Base-by-base conservation (phyloP, 306 rosid species). In the Citrullus colocynthis region DNA sequence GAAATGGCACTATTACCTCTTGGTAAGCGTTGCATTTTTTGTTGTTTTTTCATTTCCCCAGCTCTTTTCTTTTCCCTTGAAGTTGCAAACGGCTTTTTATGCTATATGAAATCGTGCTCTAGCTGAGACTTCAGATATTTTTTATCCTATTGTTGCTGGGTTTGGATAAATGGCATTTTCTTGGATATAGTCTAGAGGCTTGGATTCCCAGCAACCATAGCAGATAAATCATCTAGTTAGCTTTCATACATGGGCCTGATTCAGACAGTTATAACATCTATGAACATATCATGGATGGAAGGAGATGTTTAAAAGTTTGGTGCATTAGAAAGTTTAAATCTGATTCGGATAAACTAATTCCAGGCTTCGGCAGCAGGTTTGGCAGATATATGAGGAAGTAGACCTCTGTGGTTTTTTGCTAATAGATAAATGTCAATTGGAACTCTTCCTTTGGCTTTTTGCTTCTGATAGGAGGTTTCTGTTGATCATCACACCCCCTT, bases 1-100 rank as follows among this genome's bases (percentile, higher is more conserved):
- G 91, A 94, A 94, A 86, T 94, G 96, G 97, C 98, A 94, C 83
- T 94, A 94, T 83, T 94, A 94, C 80, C 93, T 94, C 49, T 84
- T 94, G 95, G 98, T 91, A 85, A 86, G 92, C 80, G 52, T 74
- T 74, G 32, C 56, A 12, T 78, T 64, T 67, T 80, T 49, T 71
- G 42, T 75, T 41, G 41, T 28, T 13, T 63, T 12, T 72, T 63
- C 58, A 20, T 32, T 44, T 74, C 12, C 51, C 20, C 49, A 9
- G n/a, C 17, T 67, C 51, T 42, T 67, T 41, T n/a, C 52, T 41
- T 17, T 18, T 17, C 75, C 57, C 20, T 44, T 44, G 39, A 44
- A 70, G 11, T 44, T 21, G 56, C 21, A 44, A 21, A 21, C 37
- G 75, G 39, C 2, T 7, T 44, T 14, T 51, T 15, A 30, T 51